phyloP scores from a whole-genome alignment of 2,329 filamentous ascomycete genomes.

The Aspergillus brunneoviolaceus region DNA sequence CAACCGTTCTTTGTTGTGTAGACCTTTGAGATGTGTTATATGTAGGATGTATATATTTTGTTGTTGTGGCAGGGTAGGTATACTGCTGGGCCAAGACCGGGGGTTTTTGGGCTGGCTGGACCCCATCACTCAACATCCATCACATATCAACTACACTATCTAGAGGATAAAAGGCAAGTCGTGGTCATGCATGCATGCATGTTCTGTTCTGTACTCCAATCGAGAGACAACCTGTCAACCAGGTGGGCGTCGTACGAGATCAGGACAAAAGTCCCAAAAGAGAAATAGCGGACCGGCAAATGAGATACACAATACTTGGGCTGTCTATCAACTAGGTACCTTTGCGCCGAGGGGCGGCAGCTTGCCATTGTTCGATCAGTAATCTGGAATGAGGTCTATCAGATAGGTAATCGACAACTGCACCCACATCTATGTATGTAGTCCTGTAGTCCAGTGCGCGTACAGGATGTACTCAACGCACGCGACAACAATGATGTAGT shows the following conservation, averaged over 20 bases:
- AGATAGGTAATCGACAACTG: not conserved
- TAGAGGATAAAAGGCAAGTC: not conserved
- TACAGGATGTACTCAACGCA: not conserved
- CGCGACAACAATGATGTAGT: not conserved
- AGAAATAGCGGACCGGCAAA: conserved; percentile 3
- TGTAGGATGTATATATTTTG: too few species aligned
- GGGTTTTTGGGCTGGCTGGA: not conserved
- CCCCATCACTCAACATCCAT: not conserved
- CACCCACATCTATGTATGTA: too few species aligned
- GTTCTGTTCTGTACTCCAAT: not conserved
- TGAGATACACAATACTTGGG: conserved; percentile 10
- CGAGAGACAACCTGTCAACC: conserved; percentile 11
- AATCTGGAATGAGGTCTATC: not conserved
- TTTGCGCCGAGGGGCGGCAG: too few species aligned
- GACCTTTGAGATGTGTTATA: too few species aligned
- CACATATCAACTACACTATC: not conserved
- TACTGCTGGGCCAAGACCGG: not conserved
- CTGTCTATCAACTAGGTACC: too few species aligned
- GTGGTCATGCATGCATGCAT: conserved; percentile 6
- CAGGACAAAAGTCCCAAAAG: conserved; percentile 1
- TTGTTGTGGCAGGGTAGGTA: not conserved
- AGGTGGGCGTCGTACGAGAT: conserved; percentile 8
- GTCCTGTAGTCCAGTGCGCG: too few species aligned
- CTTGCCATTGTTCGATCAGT: not conserved
- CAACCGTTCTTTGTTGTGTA: too few species aligned